Base-by-base conservation (phyloP, 1,139 yeast species). In the Wickerhamomyces sp. region DNA sequence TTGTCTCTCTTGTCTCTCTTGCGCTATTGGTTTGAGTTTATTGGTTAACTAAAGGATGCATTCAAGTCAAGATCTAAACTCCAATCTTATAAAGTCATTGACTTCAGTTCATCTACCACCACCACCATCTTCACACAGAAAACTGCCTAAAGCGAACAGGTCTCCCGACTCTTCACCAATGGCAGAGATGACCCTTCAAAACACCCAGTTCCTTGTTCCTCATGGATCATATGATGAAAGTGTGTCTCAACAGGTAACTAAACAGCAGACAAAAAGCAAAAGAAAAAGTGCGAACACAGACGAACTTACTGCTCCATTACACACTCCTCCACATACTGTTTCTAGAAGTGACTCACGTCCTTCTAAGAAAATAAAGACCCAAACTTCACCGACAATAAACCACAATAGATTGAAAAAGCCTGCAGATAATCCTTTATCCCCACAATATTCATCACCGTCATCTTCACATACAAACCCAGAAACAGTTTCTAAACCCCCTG, bases 91-190 rank as follows among this genome's bases (percentile, higher is more conserved):
- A 49, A 65, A 65, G 49, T 67, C 72, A 18, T 52, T 67, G 45
- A 61, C 66, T 15, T 67, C 72, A 24, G 70, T 67, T 19, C 69
- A 67, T 41, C 59, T 67, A 22, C 72, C 72, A 13, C 72, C 72
- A 10, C 72, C 72, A 2, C 70, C 71, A 7, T 54, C 67, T n/a
- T 48, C 64, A 3, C 47, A 52, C 45, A 40, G 43, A 32, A 37
- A 32, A 13, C 34, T 13, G 13, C n/a, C 27, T 9, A 27, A 19
- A 8, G 9, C 21, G 8, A 19, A 33, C 9, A n/a, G 12, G 7
- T 31, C 14, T 13, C 17, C 28, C 18, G 19, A 21, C 14, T 15
- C 18, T 9, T 18, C 16, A 16, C 27, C 34, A 28, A 7, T 14
- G 7, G 13, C 13, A 5, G 27, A 24, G 13, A 6, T 6, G 13